A percentile compares a stretch with the other conserved stretches of the same genome.
Evolutionary conservation across 2,329 filamentous ascomycete genomes (phyloP).

Genomic region (Epichloe sp.): DNA sequence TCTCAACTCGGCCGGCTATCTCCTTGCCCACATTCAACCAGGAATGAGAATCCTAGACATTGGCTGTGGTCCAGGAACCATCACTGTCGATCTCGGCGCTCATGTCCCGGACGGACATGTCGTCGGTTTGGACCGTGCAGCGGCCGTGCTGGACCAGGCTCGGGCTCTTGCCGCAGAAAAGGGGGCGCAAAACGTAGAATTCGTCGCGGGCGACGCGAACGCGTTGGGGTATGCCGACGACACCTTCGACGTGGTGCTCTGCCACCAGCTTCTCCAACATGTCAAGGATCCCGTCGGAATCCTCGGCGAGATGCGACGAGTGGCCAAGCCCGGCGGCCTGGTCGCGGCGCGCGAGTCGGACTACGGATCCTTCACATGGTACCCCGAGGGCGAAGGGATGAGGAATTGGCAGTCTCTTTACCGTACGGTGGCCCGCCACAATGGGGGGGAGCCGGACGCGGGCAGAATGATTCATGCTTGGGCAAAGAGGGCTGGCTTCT

Average conservation of each 20-base stretch:
- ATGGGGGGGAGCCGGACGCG: conserved; percentile 12
- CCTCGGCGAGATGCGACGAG: conserved; percentile 26
- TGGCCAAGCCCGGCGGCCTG: conserved; percentile 27
- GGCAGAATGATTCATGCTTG: conserved; percentile 12
- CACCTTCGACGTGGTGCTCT: conserved; percentile 27
- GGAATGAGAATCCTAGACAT: conserved; percentile 30
- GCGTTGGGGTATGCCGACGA: conserved; percentile 22
- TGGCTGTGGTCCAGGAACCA: conserved; percentile 35
- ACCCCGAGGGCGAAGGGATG: conserved; percentile 11
- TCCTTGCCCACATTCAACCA: conserved; percentile 26
- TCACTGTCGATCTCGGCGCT: conserved; percentile 28
- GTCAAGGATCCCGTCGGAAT: conserved; percentile 20
- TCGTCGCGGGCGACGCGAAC: conserved; percentile 17
- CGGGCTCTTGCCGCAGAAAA: conserved; percentile 13
- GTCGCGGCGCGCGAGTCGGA: conserved; percentile 19
- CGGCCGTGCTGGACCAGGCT: conserved; percentile 19
- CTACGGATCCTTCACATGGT: conserved; percentile 10
- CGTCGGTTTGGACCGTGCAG: conserved; percentile 25
- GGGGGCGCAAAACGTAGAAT: conserved; percentile 20
- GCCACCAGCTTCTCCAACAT: conserved; percentile 27
- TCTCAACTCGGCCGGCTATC: conserved; percentile 26
- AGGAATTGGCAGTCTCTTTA: conserved; percentile 10
- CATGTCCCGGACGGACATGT: conserved; percentile 22
- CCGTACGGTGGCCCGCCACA: conserved; percentile 5
- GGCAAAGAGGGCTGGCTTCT: conserved; percentile 11